phyloP scores from a whole-genome alignment of 2,329 filamentous ascomycete genomes.

The Pleurostoma richardsiae region DNA sequence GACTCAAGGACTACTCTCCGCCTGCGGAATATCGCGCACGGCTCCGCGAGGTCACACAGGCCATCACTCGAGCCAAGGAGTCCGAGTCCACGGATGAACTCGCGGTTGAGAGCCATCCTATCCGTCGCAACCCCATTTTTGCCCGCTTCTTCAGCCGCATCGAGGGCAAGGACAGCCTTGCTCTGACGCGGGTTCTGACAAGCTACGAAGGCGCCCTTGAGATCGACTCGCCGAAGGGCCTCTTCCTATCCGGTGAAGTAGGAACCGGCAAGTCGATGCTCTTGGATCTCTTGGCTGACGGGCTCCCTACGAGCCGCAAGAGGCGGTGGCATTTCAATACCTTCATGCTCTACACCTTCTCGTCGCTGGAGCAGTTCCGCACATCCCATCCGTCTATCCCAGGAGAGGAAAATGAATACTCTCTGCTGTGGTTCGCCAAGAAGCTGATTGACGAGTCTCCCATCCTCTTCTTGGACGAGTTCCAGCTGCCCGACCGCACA shows the following conservation, averaged over 20 bases:
- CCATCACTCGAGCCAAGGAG: constrained; percentile 29
- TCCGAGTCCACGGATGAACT: constrained; percentile 28
- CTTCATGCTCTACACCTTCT: constrained; percentile 76
- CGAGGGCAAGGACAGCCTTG: constrained; percentile 51
- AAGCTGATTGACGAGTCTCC: constrained; percentile 71
- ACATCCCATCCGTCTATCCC: constrained; percentile 20
- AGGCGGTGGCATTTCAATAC: constrained; percentile 79
- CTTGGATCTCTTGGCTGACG: constrained; percentile 75
- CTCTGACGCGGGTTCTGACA: constrained; percentile 64
- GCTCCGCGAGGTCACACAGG: constrained; percentile 53
- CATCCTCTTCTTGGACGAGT: constrained; percentile 77
- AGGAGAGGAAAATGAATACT: constrained; percentile 49
- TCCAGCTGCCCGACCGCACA: constrained; percentile 74
- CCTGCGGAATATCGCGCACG: constrained; percentile 62
- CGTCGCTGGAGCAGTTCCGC: constrained; percentile 64
- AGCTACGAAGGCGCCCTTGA: constrained; percentile 67
- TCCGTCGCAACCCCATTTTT: constrained; percentile 55
- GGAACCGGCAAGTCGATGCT: constrained; percentile 83
- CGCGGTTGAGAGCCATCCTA: constrained; percentile 47
- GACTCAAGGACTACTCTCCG: constrained; percentile 74
- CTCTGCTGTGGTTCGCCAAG: constrained; percentile 67
- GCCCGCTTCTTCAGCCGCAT: constrained; percentile 52
- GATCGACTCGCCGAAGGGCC: constrained; percentile 66
- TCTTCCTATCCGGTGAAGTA: constrained; percentile 77
- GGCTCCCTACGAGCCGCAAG: constrained; percentile 68